Percentiles rank a stretch among this genome's conserved stretches.
phyloP scores from a whole-genome alignment of 1,284 basidiomycete genomes.

The Pterulicium gracile region DNA sequence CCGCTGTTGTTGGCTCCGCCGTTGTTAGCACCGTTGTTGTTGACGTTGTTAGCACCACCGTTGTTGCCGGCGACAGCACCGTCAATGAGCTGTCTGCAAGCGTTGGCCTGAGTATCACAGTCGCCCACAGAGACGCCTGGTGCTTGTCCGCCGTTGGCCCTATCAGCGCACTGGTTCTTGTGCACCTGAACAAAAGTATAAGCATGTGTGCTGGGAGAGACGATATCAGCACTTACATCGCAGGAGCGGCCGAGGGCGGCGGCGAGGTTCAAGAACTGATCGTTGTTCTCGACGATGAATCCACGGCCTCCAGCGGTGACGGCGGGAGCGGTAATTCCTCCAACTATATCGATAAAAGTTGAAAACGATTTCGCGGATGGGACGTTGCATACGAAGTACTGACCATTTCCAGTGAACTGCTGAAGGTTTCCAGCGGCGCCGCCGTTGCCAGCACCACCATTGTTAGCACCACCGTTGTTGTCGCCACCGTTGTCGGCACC shows the following conservation, averaged over 20 bases:
- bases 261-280: conserved; percentile 24
- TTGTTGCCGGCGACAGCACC: conserved; percentile 7
- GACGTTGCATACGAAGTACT: too few relatives aligned
- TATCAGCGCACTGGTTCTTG: background rate
- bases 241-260: conserved; percentile 26
- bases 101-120: conserved; percentile 16
- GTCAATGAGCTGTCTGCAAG: too few relatives aligned
- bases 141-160: conserved; percentile 14
- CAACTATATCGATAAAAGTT: conserved; percentile 11
- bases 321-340: conserved; percentile 22
- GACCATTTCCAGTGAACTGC: conserved; percentile 36
- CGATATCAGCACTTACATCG: background rate
- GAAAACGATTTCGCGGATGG: too few relatives aligned
- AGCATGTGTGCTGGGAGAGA: too few relatives aligned
- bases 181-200: too few relatives aligned
- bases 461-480: background rate
- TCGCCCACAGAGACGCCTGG: conserved; percentile 14
- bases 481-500: background rate
- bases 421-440: conserved; percentile 33
- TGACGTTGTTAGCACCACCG: conserved; percentile 12
- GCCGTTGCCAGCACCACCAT: conserved; percentile 12
- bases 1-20: background rate
- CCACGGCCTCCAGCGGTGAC: conserved; percentile 21
- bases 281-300: conserved; percentile 24
- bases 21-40: conserved; percentile 3